Evolutionary conservation across 129 eudicot genomes (phyloP).

Genomic region (sunflower (Helianthus annuus)): DNA sequence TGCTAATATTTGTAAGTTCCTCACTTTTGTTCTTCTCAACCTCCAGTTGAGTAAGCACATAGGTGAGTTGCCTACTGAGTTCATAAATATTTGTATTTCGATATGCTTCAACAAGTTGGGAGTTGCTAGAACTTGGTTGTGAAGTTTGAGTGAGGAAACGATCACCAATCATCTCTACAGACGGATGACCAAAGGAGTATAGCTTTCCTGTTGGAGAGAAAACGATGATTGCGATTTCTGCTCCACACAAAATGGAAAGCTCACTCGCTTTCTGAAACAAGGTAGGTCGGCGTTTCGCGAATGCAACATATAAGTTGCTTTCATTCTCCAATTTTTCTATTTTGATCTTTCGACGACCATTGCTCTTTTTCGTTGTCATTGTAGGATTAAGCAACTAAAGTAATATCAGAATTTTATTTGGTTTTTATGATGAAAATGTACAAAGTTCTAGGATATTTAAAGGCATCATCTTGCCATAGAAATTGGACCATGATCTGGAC

Average conservation of each 20-base stretch:
- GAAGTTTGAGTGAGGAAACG: slow-evolving; percentile 38
- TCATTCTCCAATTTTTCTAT: slow-evolving; percentile 50
- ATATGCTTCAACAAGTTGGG: slow-evolving; percentile 45
- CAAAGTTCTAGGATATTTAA: slow-evolving; percentile 18
- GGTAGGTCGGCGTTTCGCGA: slow-evolving; percentile 58
- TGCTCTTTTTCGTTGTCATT: slow-evolving; percentile 37
- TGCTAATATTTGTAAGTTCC: slow-evolving; percentile 32
- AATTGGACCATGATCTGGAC: slow-evolving; percentile 1
- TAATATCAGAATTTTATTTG: background rate
- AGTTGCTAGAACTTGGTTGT: slow-evolving; percentile 31
- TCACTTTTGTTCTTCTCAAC: slow-evolving; percentile 44
- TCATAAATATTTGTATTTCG: slow-evolving; percentile 45
- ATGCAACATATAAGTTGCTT: slow-evolving; percentile 53
- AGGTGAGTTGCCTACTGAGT: slow-evolving; percentile 44
- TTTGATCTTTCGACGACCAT: slow-evolving; percentile 56
- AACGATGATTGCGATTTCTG: slow-evolving; percentile 48
- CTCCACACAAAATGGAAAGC: slow-evolving; percentile 56
- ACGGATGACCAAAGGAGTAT: slow-evolving; percentile 68
- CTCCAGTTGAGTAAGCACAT: slow-evolving; percentile 32
- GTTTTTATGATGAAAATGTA: background rate
- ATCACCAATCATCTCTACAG: slow-evolving; percentile 40
- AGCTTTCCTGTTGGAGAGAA: slow-evolving; percentile 60
- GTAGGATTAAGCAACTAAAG: background rate
- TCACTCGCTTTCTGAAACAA: slow-evolving; percentile 63
- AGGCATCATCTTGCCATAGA: slow-evolving; percentile 2